These are phyloP conservation scores for Chimonanthus praecox DNA, from an alignment of 164 flowering plant species.

Conservation along the genomic window DNA sequence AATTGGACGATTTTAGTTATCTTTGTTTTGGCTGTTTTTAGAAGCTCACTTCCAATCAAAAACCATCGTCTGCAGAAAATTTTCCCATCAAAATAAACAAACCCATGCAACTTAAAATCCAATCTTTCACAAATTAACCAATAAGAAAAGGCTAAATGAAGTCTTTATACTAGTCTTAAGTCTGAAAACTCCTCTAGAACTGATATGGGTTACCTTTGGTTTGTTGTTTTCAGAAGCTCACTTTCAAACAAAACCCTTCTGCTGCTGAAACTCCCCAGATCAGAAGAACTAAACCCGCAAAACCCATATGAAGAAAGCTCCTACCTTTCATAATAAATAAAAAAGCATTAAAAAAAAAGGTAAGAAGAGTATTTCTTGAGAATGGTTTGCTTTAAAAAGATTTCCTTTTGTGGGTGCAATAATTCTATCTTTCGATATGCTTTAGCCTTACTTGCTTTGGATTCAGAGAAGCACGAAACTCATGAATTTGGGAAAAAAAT, in stretches of 20 bases:
- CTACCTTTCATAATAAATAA: too few species aligned
- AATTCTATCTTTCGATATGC: background rate
- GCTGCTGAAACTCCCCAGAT: too few species aligned
- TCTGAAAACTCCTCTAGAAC: background rate
- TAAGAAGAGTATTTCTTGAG: too few species aligned
- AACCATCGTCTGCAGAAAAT: background rate
- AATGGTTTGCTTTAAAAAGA: too few species aligned
- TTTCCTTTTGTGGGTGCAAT: background rate
- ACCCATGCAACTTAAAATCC: background rate
- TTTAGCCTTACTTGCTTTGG: background rate
- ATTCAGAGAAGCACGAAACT: background rate
- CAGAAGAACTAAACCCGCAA: too few species aligned
- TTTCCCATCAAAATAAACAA: background rate
- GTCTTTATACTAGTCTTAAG: background rate
- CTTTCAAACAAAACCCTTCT: too few species aligned
- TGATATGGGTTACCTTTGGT: background rate
- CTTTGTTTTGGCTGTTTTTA: too few species aligned
- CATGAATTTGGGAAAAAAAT: too few species aligned
- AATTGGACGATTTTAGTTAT: too few species aligned
- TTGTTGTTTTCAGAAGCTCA: too few species aligned
- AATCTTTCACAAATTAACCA: background rate
- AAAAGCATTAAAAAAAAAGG: too few species aligned
- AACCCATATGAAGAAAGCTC: too few species aligned
- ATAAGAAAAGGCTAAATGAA: background rate
- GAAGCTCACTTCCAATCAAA: background rate